phyloP scores from a whole-genome alignment of 805 yeast genomes.

The Ogataea salicorniae region DNA sequence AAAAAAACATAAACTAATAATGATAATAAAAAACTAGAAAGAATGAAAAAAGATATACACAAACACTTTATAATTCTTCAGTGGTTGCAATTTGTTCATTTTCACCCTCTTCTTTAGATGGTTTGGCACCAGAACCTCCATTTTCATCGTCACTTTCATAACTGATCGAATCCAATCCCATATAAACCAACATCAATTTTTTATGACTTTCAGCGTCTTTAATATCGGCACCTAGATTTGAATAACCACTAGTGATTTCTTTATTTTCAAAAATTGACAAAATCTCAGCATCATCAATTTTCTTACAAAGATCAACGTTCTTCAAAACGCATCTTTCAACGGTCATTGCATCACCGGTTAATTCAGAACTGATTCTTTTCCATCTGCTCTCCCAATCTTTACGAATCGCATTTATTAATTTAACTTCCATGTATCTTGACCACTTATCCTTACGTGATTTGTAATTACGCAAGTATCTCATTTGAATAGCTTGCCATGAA shows the following conservation, averaged over 20 bases:
- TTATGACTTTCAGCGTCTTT: slow-evolving; percentile 30
- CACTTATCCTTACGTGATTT: slow-evolving; percentile 32
- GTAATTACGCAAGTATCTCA: slow-evolving; percentile 39
- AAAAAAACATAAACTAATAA: too few relatives aligned
- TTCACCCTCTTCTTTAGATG: slow-evolving; percentile 2
- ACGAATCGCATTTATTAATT: slow-evolving; percentile 27
- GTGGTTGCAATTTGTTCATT: background rate
- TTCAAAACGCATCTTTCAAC: slow-evolving; percentile 29
- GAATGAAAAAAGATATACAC: too few relatives aligned
- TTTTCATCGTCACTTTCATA: slow-evolving; percentile 28
- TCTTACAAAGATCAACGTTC: slow-evolving; percentile 29
- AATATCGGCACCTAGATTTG: slow-evolving; percentile 24
- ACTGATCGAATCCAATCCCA: slow-evolving; percentile 32
- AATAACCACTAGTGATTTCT: slow-evolving; percentile 24
- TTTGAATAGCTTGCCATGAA: slow-evolving; percentile 43
- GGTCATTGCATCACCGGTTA: slow-evolving; percentile 25
- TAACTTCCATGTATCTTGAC: slow-evolving; percentile 31
- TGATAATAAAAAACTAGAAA: too few relatives aligned
- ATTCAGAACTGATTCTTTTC: slow-evolving; percentile 32
- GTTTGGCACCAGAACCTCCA: background rate
- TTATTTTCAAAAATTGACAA: slow-evolving; percentile 24
- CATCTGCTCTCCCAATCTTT: slow-evolving; percentile 39
- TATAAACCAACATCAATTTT: slow-evolving; percentile 32
- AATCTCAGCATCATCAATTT: slow-evolving; percentile 24
- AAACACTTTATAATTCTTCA: background rate